Percentiles rank a stretch among this genome's conserved stretches.
Conservation (phyloP, 31 red algal species). For the Odonthalia washingtoniensis region DNA sequence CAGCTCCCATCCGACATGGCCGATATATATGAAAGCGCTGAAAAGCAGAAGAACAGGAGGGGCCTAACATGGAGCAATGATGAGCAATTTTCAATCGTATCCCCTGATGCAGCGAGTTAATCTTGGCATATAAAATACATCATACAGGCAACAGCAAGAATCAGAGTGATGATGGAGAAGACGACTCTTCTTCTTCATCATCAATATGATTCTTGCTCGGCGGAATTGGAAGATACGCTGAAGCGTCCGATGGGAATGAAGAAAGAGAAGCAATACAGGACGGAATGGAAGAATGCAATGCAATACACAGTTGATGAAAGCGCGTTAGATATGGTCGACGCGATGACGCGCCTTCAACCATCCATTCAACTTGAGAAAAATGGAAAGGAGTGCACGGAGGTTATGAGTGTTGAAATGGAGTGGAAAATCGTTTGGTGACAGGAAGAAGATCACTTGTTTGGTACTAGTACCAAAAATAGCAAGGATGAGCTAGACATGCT, state of each 20-base stretch:
- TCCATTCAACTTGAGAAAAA: neutral
- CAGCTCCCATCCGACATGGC: too few species aligned
- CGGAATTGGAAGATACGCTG: neutral
- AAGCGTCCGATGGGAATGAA: neutral
- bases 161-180: neutral
- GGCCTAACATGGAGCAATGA: neutral
- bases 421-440: neutral
- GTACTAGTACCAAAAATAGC: neutral
- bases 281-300: neutral
- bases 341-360: neutral
- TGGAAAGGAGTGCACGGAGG: neutral
- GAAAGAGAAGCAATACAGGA: slow-evolving; percentile 15
- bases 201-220: too few species aligned
- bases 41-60: neutral
- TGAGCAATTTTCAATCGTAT: neutral
- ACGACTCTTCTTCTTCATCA: too few species aligned
- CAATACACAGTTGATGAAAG: neutral
- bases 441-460: neutral
- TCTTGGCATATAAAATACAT: too few species aligned
- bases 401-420: neutral
- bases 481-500: neutral
- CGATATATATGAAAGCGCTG: too few species aligned
- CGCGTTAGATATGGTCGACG: neutral
- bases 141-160: too few species aligned
- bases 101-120: neutral